Conservation (phyloP, 2,329 filamentous ascomycete species). For the Ophiocordyceps camponoti-leonardi region DNA sequence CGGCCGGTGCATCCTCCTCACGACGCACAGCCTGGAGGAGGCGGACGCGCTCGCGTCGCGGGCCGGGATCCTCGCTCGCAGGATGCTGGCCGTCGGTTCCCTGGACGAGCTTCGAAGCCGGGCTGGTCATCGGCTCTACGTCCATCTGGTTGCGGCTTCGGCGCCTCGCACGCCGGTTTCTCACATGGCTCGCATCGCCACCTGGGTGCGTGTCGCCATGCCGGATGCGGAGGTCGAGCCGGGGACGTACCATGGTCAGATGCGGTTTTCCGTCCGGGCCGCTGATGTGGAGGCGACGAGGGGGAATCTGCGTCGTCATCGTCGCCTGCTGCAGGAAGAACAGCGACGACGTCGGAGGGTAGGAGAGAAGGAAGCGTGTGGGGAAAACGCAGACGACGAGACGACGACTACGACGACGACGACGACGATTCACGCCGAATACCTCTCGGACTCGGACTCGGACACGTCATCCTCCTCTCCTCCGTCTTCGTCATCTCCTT, state of each 20-base stretch:
- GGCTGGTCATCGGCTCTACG: constrained; percentile 63
- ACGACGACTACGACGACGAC: too few species aligned
- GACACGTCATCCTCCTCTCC: background rate
- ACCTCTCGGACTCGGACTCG: too few species aligned
- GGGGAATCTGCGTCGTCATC: background rate
- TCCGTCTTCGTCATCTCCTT: background rate
- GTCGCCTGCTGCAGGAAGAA: background rate
- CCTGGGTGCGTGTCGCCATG: constrained; percentile 47
- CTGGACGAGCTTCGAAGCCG: constrained; percentile 53
- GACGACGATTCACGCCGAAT: too few species aligned
- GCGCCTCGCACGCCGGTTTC: constrained; percentile 55
- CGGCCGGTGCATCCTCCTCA: constrained; percentile 70
- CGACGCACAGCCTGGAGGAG: constrained; percentile 92
- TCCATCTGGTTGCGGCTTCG: constrained; percentile 61
- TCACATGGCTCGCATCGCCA: constrained; percentile 49
- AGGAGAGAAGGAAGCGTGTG: too few species aligned
- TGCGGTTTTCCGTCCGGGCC: constrained; percentile 64
- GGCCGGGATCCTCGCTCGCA: constrained; percentile 69
- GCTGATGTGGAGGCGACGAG: constrained; percentile 15
- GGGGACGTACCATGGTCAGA: constrained; percentile 68
- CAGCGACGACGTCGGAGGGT: too few species aligned
- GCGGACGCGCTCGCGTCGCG: constrained; percentile 73
- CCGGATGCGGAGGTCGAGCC: constrained; percentile 51
- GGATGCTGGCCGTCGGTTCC: constrained; percentile 73
- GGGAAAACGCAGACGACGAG: too few species aligned